phyloP scores from a whole-genome alignment of 2,329 filamentous ascomycete genomes.

The Cladobotryum mycophilum region DNA sequence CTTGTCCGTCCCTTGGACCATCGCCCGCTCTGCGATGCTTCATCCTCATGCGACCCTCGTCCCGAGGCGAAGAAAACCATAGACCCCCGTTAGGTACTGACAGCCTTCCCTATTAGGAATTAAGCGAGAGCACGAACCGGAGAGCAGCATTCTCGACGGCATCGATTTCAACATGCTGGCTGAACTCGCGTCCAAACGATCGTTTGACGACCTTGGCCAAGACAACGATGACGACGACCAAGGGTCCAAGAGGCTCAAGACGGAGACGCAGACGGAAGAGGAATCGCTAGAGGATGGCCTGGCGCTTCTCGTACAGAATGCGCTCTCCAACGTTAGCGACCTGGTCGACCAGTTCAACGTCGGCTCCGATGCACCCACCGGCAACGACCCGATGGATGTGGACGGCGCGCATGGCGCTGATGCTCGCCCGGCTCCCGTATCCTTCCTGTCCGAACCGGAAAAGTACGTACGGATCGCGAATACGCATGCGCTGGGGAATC shows the following conservation, averaged over 20 bases:
- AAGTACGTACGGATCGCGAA: constrained; percentile 33
- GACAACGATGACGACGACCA: constrained; percentile 21
- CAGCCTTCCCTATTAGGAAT: constrained; percentile 22
- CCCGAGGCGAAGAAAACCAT: background rate
- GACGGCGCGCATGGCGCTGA: constrained; percentile 26
- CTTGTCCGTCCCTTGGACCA: too few relatives aligned
- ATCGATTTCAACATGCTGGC: constrained; percentile 30
- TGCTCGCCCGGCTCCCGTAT: constrained; percentile 20
- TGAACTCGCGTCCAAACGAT: constrained; percentile 32
- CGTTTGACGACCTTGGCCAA: constrained; percentile 26
- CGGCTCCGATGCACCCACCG: constrained; percentile 16
- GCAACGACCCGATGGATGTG: constrained; percentile 29
- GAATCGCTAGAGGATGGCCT: constrained; percentile 30
- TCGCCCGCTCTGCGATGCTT: background rate
- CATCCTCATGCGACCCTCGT: background rate
- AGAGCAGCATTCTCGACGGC: constrained; percentile 24
- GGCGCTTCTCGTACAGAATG: constrained; percentile 34
- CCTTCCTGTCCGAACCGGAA: constrained; percentile 31
- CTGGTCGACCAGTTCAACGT: constrained; percentile 29
- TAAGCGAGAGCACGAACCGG: constrained; percentile 33
- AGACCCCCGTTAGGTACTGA: background rate
- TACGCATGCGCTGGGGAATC: constrained; percentile 33
- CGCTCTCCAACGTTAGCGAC: constrained; percentile 34
- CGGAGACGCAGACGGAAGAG: constrained; percentile 21
- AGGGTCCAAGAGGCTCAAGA: constrained; percentile 30